A percentile compares a stretch with the other conserved stretches of the same genome.
Conservation (phyloP, 2,329 filamentous ascomycete species). For the Penicillium hesseltinei region DNA sequence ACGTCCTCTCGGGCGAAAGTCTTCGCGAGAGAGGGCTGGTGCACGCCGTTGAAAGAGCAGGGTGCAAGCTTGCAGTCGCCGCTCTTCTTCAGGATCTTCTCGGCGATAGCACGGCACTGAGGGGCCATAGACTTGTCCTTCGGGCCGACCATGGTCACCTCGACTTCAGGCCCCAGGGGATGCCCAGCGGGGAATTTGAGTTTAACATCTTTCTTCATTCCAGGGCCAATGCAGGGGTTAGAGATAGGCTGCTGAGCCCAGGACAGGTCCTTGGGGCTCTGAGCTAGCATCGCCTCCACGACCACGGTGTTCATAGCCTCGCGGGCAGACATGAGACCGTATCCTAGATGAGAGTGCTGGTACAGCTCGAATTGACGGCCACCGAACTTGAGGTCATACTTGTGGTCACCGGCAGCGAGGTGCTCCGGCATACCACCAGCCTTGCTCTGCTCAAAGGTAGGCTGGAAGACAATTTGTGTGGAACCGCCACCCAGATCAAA, state of each 20-base stretch:
- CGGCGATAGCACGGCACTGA: constrained; percentile 85
- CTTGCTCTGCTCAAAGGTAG: constrained; percentile 74
- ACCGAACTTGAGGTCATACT: constrained; percentile 87
- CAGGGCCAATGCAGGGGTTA: constrained; percentile 84
- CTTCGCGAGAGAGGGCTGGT: constrained; percentile 88
- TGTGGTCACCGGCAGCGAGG: constrained; percentile 88
- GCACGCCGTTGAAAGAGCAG: constrained; percentile 98
- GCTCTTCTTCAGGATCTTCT: constrained; percentile 88
- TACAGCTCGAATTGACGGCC: constrained; percentile 90
- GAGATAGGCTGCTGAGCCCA: constrained; percentile 71
- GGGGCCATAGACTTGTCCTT: constrained; percentile 65
- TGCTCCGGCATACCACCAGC: constrained; percentile 80
- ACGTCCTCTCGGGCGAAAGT: constrained; percentile 90
- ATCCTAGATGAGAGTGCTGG: constrained; percentile 96
- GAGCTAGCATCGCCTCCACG: constrained; percentile 66
- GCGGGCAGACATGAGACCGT: constrained; percentile 92
- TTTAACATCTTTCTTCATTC: constrained; percentile 70
- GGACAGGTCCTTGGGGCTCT: constrained; percentile 58
- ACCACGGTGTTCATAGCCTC: constrained; percentile 77
- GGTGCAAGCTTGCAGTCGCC: constrained; percentile 75
- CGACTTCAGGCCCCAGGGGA: constrained; percentile 61
- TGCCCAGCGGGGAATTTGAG: constrained; percentile 68
- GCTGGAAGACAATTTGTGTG: constrained; percentile 98
- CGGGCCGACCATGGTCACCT: constrained; percentile 86
- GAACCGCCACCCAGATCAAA: constrained; percentile 96